Evolutionary conservation across 345 rosid species (phyloP).

Genomic region (Lumnitzera racemosa): DNA sequence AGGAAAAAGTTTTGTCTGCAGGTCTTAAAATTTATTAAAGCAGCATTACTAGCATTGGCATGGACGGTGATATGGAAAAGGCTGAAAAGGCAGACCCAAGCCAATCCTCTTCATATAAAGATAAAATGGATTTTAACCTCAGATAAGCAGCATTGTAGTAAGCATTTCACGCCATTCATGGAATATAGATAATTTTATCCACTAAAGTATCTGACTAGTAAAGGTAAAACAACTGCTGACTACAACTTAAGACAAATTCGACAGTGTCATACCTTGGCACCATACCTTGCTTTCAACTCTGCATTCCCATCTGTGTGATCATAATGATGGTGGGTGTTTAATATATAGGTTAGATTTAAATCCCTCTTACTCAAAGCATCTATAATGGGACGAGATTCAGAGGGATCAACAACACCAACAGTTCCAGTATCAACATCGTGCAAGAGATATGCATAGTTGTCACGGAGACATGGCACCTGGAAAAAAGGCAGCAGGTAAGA

Average conservation of each 20-base stretch:
- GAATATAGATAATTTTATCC: too few species aligned
- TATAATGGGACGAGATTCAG: slow-evolving; percentile 79
- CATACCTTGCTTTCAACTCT: slow-evolving; percentile 91
- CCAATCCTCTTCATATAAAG: too few species aligned
- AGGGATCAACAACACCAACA: slow-evolving; percentile 98
- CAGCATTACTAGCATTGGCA: too few species aligned
- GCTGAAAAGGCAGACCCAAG: too few species aligned
- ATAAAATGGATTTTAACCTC: too few species aligned
- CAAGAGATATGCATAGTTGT: slow-evolving; percentile 89
- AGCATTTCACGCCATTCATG: too few species aligned
- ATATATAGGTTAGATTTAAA: slow-evolving; percentile 77
- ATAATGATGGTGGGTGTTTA: slow-evolving; percentile 92
- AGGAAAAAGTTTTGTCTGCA: too few species aligned
- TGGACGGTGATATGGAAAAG: too few species aligned
- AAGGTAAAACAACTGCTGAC: not conserved
- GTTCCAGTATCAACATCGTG: slow-evolving; percentile 96
- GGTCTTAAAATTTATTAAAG: too few species aligned
- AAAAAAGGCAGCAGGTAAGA: slow-evolving; percentile 1
- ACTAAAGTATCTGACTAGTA: not conserved
- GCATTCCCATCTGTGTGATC: slow-evolving; percentile 88
- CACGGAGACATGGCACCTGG: slow-evolving; percentile 88
- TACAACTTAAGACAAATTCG: slow-evolving; percentile 4
- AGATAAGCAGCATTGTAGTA: too few species aligned
- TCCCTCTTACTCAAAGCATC: slow-evolving; percentile 78
- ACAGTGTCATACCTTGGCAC: slow-evolving; percentile 79